Base-by-base conservation (phyloP, 108 stramenopile genomes). In the Thalassiosira profunda region DNA sequence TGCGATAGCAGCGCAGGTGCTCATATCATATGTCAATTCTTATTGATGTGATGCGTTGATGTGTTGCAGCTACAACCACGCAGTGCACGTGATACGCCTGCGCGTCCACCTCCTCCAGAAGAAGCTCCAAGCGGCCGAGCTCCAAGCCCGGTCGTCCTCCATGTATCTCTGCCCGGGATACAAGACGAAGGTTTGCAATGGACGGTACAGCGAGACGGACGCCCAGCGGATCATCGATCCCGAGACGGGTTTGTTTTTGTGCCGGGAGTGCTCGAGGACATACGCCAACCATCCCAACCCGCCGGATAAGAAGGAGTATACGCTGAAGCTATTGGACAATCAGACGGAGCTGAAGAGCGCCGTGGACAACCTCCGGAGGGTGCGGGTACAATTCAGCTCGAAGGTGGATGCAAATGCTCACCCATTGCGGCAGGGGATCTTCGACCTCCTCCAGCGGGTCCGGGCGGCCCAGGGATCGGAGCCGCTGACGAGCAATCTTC, bases 111-210 rank as follows among this genome's bases (percentile, higher is more conserved):
- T 96, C 40, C 67, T 96, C 23, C 78, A 82, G 54, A 82, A 81
- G 58, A 76, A 90, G 58, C 64, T 96, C 12, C 81, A 91, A 70
- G 43, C 80, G 42, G 73, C 78, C n/a, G 91, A 96, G 69, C 48
- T 85, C 42, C 53, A 77, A 31, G 91, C 90, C 12, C 70, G 94
- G 37, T 84, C 83, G 3, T 83, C 81, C 28, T 77, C 74, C 23
- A 75, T 91, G 54, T 96, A 96, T 58, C 74, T 93, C 23, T 96
- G 94, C 67, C 91, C 91, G 4, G 92, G 92, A 23, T 93, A 96
- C 68, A 66, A 75, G 10, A 46, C 41, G 26, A 77, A 85, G 42
- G 73, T 75, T 24, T 96, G 94, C 81, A 96, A 96, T 66, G 94
- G 94, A 14, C 75, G 80, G 46, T 96, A 96, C 67, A 82, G 79